A percentile compares a stretch with the other conserved stretches of the same genome.
These are phyloP conservation scores for Inga oerstediana DNA, from an alignment of 306 rosid genomes.

Conservation along the genomic window DNA sequence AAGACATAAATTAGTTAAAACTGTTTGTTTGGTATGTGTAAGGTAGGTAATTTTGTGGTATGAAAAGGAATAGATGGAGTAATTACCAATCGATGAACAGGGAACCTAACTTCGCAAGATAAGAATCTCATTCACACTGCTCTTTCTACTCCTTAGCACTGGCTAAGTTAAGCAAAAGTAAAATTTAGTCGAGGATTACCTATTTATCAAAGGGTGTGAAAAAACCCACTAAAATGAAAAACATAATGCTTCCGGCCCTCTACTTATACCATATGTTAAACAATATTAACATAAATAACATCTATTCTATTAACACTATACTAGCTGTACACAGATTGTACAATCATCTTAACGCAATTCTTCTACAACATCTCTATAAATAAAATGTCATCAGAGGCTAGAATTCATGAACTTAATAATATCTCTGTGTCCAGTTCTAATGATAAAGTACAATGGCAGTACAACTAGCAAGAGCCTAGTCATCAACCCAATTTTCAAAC, in stretches of 20 bases:
- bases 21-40: not conserved
- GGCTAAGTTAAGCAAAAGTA: not conserved
- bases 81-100: not conserved
- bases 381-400: not conserved
- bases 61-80: not conserved
- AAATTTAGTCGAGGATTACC: not conserved
- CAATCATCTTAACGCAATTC: not conserved
- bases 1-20: not conserved
- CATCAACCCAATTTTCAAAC: not conserved
- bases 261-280: not conserved
- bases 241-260: not conserved
- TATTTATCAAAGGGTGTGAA: not conserved
- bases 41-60: not conserved
- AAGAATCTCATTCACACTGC: not conserved
- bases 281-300: not conserved
- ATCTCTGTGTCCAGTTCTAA: not conserved
- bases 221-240: not conserved
- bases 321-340: not conserved
- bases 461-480: not conserved
- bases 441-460: not conserved
- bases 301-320: not conserved
- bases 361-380: not conserved
- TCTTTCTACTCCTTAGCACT: not conserved
- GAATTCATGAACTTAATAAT: not conserved
- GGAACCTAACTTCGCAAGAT: not conserved